Conservation (phyloP, 306 rosid species). For the Argentina anserina region DNA sequence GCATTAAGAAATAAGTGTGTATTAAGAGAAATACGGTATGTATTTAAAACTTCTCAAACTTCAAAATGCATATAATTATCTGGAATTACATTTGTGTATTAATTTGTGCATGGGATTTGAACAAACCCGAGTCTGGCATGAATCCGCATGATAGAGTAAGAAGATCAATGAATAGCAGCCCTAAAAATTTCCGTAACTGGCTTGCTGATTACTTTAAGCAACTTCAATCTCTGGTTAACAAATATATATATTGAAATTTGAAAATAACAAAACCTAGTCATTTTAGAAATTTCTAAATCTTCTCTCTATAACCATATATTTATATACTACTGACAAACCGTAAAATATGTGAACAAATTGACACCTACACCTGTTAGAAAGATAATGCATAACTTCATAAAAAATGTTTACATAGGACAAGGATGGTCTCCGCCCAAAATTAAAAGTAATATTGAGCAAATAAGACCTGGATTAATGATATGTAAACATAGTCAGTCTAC, state of each 20-base stretch:
- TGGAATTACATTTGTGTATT: no score
- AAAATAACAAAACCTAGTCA: not conserved
- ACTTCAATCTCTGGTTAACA: not conserved
- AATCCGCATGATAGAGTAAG: no score
- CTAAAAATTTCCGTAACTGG: not conserved
- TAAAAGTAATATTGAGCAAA: not conserved
- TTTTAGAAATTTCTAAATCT: not conserved
- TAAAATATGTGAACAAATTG: not conserved
- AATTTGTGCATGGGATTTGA: no score
- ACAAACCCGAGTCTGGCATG: no score
- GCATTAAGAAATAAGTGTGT: no score
- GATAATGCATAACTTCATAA: not conserved
- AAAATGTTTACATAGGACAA: not conserved
- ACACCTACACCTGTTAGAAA: not conserved
- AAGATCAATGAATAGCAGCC: not conserved
- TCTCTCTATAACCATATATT: not conserved
- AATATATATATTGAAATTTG: not conserved
- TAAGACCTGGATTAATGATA: not conserved
- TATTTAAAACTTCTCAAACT: no score
- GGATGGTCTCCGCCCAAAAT: not conserved
- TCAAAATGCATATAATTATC: no score
- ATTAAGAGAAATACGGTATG: no score
- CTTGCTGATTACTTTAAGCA: not conserved
- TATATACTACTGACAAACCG: not conserved
- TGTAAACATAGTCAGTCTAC: not conserved